phyloP scores from a whole-genome alignment of 345 rosid species.

The Linum trigynum region DNA sequence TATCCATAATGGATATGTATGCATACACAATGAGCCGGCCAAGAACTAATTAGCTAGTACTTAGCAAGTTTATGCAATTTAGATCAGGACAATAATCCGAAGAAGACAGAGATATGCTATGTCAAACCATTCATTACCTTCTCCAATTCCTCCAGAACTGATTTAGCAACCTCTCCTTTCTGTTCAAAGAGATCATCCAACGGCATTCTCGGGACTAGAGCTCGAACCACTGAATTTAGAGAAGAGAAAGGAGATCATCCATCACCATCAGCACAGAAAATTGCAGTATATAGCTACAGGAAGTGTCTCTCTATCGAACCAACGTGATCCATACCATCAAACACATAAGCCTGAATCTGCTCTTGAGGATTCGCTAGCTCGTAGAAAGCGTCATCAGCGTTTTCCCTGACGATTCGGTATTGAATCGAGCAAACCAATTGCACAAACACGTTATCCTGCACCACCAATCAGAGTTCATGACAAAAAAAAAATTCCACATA shows the following conservation, averaged over 20 bases:
- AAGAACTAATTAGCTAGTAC: no score
- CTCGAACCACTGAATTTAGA: constrained; percentile 64
- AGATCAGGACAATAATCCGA: no score
- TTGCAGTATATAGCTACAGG: background rate
- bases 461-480: no score
- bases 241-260: background rate
- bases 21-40: no score
- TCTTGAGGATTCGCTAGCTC: constrained; percentile 86
- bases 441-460: constrained; percentile 89
- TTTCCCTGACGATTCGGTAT: constrained; percentile 55
- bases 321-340: constrained; percentile 53
- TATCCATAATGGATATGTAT: no score
- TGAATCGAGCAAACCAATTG: constrained; percentile 91
- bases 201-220: constrained; percentile 78
- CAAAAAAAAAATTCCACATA: no score
- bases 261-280: background rate
- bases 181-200: constrained; percentile 92
- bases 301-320: background rate
- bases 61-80: background rate
- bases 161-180: constrained; percentile 91
- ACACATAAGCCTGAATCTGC: constrained; percentile 93
- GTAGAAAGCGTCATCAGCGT: constrained; percentile 95
- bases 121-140: constrained; percentile 37
- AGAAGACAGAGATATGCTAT: background rate
- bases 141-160: constrained; percentile 90